Conservation (phyloP, 169 alveolate species). For the Amoebophrya sp. region DNA sequence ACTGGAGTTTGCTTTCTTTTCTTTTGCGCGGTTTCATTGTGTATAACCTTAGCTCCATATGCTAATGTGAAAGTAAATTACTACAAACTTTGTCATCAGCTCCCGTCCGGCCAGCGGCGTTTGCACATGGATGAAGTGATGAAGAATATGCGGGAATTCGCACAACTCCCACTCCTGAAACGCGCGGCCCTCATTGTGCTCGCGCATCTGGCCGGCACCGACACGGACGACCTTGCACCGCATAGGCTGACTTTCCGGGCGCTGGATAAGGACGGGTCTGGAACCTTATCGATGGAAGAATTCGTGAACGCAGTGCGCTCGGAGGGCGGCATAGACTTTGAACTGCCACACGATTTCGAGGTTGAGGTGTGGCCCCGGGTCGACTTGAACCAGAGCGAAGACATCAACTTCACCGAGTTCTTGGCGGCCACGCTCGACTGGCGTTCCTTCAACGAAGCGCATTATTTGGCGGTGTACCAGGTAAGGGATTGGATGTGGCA, state of each 20-base stretch:
- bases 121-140: neutral
- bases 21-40: too few relatives aligned
- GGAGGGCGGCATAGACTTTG: neutral
- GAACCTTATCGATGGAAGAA: neutral
- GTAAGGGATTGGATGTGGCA: too few relatives aligned
- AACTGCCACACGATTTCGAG: neutral
- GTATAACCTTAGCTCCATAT: too few relatives aligned
- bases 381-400: neutral
- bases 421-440: conserved; percentile 31
- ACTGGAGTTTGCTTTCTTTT: too few relatives aligned
- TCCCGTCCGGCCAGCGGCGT: too few relatives aligned
- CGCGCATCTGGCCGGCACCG: neutral
- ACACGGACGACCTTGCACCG: neutral
- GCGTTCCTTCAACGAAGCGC: neutral
- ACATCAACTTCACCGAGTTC: conserved; percentile 28
- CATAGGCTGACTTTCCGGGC: neutral
- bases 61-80: too few relatives aligned
- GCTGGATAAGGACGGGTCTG: neutral
- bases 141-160: neutral
- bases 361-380: neutral
- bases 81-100: too few relatives aligned
- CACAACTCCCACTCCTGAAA: neutral
- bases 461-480: neutral
- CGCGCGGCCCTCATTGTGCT: neutral
- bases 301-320: neutral